These are phyloP conservation scores for Megacollybia marginata DNA, from an alignment of 768 basidiomycete genomes.

Conservation along the genomic window DNA sequence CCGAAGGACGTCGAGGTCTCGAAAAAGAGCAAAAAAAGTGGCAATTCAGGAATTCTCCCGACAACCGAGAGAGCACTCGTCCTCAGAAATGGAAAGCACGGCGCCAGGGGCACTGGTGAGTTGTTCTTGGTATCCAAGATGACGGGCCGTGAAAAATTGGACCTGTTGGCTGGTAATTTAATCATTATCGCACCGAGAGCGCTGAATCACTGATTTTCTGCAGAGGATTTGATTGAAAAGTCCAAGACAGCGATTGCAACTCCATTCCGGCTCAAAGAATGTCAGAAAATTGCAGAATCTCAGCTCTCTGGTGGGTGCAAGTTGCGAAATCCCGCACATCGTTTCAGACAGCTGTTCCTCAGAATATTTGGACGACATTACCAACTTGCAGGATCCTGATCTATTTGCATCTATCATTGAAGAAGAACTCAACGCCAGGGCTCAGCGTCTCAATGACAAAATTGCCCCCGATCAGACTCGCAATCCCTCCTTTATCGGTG, in stretches of 20 bases:
- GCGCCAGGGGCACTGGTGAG: conserved; percentile 65
- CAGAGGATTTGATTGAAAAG: conserved; percentile 63
- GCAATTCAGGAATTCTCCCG: conserved; percentile 19
- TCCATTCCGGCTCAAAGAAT: conserved; percentile 59
- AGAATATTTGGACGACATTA: conserved; percentile 69
- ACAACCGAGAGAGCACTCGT: conserved; percentile 69
- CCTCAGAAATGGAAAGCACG: conserved; percentile 69
- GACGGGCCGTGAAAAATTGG: conserved; percentile 73
- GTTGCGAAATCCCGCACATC: background rate
- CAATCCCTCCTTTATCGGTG: conserved; percentile 48
- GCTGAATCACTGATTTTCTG: conserved; percentile 4
- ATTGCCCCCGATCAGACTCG: conserved; percentile 19
- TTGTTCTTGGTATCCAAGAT: conserved; percentile 49
- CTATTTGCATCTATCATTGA: conserved; percentile 53
- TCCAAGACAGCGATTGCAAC: conserved; percentile 51
- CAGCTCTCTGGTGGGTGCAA: conserved; percentile 55
- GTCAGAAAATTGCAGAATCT: conserved; percentile 63
- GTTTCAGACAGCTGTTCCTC: conserved; percentile 1
- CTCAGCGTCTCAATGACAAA: conserved; percentile 22
- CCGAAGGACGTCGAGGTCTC: conserved; percentile 37
- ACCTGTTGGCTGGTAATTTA: conserved; percentile 62
- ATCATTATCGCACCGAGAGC: conserved; percentile 2
- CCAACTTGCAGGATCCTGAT: conserved; percentile 56
- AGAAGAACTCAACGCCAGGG: conserved; percentile 48
- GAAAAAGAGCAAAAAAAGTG: conserved; percentile 36